Evolutionary conservation across 1,139 yeast genomes (phyloP).

Genomic region (Suhomyces choctaworum): DNA sequence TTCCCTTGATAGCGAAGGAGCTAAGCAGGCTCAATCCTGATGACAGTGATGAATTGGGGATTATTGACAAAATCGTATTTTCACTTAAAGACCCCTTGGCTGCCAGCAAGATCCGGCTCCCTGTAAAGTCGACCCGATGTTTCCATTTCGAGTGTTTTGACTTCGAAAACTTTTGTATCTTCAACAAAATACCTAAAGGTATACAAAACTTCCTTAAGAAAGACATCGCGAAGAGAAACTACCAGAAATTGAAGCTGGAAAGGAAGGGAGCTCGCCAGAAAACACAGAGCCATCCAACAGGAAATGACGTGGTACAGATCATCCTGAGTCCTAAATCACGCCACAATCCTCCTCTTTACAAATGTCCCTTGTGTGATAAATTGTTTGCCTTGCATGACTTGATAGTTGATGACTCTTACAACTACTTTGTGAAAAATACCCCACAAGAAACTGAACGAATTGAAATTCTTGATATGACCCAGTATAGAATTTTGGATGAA

Average conservation of each 20-base stretch:
- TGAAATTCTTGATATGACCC: slow-evolving; percentile 38
- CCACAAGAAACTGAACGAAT: slow-evolving; percentile 37
- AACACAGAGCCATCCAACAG: slow-evolving; percentile 5
- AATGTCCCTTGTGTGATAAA: slow-evolving; percentile 45
- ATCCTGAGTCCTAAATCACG: slow-evolving; percentile 7
- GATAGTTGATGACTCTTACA: slow-evolving; percentile 42
- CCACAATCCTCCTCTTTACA: slow-evolving; percentile 28
- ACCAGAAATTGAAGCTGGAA: slow-evolving; percentile 23
- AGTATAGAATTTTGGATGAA: slow-evolving; percentile 39
- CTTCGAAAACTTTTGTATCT: slow-evolving; percentile 43
- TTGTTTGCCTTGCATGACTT: slow-evolving; percentile 38
- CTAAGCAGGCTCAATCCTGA: slow-evolving; percentile 12
- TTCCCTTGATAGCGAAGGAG: slow-evolving; percentile 19
- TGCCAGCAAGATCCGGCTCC: slow-evolving; percentile 40
- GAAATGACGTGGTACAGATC: slow-evolving; percentile 8
- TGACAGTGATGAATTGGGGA: slow-evolving; percentile 17
- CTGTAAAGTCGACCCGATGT: slow-evolving; percentile 41
- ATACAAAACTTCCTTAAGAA: slow-evolving; percentile 28
- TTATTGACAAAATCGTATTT: slow-evolving; percentile 17
- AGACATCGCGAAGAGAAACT: slow-evolving; percentile 26
- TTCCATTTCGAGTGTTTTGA: slow-evolving; percentile 51
- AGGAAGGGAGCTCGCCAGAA: slow-evolving; percentile 8
- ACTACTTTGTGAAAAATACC: slow-evolving; percentile 44
- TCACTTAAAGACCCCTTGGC: slow-evolving; percentile 22
- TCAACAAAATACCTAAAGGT: slow-evolving; percentile 37